These are phyloP conservation scores for Aureobasidium vineae DNA, from an alignment of 2,329 filamentous ascomycete species.

Conservation along the genomic window DNA sequence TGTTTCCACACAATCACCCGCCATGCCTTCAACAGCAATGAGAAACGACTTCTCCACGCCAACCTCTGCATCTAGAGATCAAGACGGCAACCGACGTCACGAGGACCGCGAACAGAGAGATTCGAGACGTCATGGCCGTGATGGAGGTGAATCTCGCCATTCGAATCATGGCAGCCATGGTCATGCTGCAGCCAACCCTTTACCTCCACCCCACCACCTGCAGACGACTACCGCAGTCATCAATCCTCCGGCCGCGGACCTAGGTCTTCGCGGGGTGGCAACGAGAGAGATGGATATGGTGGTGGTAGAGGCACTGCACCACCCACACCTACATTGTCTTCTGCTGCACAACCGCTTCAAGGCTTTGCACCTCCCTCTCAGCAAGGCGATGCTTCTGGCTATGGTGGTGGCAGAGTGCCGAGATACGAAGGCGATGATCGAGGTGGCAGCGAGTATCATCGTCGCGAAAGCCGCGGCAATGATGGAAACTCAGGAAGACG, in stretches of 20 bases:
- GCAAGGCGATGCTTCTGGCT: neutral
- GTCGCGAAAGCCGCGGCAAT: constrained; percentile 1
- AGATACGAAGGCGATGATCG: constrained; percentile 4
- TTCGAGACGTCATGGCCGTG: constrained; percentile 29
- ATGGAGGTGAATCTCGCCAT: constrained; percentile 26
- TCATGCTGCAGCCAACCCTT: neutral
- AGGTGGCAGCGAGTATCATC: neutral
- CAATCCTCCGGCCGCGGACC: neutral
- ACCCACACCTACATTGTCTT: neutral
- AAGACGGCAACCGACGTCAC: constrained; percentile 29
- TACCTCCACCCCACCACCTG: neutral
- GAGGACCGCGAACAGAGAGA: constrained; percentile 31
- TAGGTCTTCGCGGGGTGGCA: constrained; percentile 30
- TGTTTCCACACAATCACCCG: neutral
- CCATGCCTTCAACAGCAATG: constrained; percentile 2
- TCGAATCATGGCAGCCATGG: neutral
- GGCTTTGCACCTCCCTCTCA: neutral
- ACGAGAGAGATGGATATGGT: constrained; percentile 26
- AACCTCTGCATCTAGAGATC: neutral
- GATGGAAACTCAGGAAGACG: neutral
- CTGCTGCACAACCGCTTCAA: constrained; percentile 1
- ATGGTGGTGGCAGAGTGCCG: neutral
- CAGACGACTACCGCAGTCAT: constrained; percentile 1
- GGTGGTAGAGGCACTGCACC: neutral
- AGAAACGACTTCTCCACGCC: neutral